Evolutionary conservation across 2,329 filamentous ascomycete genomes (phyloP).

Genomic region (Ascochyta fabae): DNA sequence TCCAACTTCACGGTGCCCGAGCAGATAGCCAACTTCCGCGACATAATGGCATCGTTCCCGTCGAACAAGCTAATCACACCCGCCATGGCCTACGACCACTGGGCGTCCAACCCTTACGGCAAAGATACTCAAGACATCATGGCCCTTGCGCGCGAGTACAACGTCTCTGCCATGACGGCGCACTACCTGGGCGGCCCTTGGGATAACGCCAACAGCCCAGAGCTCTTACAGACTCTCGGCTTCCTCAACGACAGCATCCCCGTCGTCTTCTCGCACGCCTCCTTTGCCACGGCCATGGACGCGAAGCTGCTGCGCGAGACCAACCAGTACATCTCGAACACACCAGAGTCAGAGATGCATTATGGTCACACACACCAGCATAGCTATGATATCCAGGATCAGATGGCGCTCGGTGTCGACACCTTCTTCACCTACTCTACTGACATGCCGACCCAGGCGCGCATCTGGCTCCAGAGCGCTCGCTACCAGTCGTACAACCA

Average conservation of each 20-base stretch:
- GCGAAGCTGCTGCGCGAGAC: constrained; percentile 54
- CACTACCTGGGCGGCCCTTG: constrained; percentile 29
- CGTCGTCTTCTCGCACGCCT: constrained; percentile 61
- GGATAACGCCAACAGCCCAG: too few species aligned
- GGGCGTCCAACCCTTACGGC: constrained; percentile 14
- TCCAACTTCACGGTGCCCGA: constrained; percentile 15
- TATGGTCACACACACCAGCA: constrained; percentile 61
- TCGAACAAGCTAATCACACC: constrained; percentile 15
- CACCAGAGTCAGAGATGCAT: constrained; percentile 66
- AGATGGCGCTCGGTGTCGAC: constrained; percentile 61
- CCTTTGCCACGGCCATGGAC: constrained; percentile 52
- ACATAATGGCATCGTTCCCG: constrained; percentile 9
- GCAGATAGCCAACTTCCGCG: constrained; percentile 19
- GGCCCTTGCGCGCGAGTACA: constrained; percentile 16
- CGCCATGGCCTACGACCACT: constrained; percentile 20
- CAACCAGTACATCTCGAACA: constrained; percentile 63
- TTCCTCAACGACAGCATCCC: constrained; percentile 55
- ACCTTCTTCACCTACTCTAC: constrained; percentile 61
- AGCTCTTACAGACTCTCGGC: constrained; percentile 29
- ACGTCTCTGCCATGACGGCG: constrained; percentile 52
- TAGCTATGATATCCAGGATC: constrained; percentile 56
- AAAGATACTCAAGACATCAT: constrained; percentile 4
- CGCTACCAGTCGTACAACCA: constrained; percentile 37
- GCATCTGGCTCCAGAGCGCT: constrained; percentile 60
- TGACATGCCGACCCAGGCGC: constrained; percentile 56